A percentile compares a stretch with the other conserved stretches of the same genome.
These are phyloP conservation scores for Psophocarpus tetragonolobus DNA, from an alignment of 306 rosid species.

Conservation along the genomic window DNA sequence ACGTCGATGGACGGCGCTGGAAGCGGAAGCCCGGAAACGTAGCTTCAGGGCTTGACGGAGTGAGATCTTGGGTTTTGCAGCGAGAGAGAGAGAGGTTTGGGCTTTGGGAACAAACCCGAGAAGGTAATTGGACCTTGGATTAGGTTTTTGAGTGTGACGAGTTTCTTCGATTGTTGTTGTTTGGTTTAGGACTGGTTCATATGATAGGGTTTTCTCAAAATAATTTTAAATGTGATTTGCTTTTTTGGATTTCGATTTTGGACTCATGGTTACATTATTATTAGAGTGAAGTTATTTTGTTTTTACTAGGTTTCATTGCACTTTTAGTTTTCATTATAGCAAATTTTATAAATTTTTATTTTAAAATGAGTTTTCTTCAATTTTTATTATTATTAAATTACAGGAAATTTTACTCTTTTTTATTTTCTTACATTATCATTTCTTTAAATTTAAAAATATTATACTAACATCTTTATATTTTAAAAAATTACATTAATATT, in stretches of 20 bases:
- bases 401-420: too few relatives aligned
- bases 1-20: not conserved
- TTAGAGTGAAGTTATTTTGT: too few relatives aligned
- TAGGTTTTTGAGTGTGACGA: not conserved
- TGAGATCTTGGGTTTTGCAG: slow-evolving; percentile 3
- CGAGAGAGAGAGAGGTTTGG: not conserved
- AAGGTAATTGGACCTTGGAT: slow-evolving; percentile 5
- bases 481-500: too few relatives aligned
- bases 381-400: too few relatives aligned
- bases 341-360: too few relatives aligned
- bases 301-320: too few relatives aligned
- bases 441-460: too few relatives aligned
- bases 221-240: not conserved
- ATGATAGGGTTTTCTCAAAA: not conserved
- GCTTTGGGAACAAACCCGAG: not conserved
- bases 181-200: not conserved
- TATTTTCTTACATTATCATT: too few relatives aligned
- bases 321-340: too few relatives aligned
- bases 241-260: not conserved
- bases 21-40: slow-evolving; percentile 3
- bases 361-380: too few relatives aligned
- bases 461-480: too few relatives aligned
- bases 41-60: slow-evolving; percentile 4
- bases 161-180: not conserved
- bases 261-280: not conserved